A percentile compares a stretch with the other conserved stretches of the same genome.
These are phyloP conservation scores for Parmelia sp. DNA, from an alignment of 495 filamentous ascomycete genomes.

Conservation along the genomic window DNA sequence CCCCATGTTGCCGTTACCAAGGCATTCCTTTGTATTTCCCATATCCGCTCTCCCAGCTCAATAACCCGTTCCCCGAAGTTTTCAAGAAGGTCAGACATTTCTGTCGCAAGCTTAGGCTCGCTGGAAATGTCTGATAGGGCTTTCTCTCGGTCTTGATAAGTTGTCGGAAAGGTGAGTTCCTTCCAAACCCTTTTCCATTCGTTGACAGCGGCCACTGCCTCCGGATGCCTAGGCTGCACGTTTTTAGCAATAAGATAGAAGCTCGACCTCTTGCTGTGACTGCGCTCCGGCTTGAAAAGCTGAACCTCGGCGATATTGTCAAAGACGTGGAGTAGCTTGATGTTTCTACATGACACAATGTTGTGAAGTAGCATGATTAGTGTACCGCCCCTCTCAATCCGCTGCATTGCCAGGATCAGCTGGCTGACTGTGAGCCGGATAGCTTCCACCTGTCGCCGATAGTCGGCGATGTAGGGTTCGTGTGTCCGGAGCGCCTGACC, in stretches of 20 bases:
- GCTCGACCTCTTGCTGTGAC: slow-evolving; percentile 41
- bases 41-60: background rate
- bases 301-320: slow-evolving; percentile 38
- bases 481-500: slow-evolving; percentile 50
- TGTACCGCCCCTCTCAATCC: slow-evolving; percentile 36
- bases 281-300: slow-evolving; percentile 42
- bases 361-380: slow-evolving; percentile 44
- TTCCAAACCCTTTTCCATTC: background rate
- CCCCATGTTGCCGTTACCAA: background rate
- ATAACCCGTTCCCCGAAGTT: background rate
- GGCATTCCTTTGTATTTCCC: background rate
- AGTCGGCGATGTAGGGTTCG: slow-evolving; percentile 17
- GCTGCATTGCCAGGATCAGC: slow-evolving; percentile 40
- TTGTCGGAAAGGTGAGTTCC: background rate
- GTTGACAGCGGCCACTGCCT: background rate
- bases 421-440: slow-evolving; percentile 35
- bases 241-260: slow-evolving; percentile 51
- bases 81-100: background rate
- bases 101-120: background rate
- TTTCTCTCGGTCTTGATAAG: background rate
- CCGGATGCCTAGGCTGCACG: background rate
- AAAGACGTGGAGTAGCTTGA: slow-evolving; percentile 38
- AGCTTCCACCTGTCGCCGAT: slow-evolving; percentile 38
- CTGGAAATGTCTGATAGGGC: background rate
- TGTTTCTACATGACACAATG: slow-evolving; percentile 35